These are phyloP conservation scores for Boletus smithii DNA, from an alignment of 1,284 basidiomycete genomes.

Conservation along the genomic window DNA sequence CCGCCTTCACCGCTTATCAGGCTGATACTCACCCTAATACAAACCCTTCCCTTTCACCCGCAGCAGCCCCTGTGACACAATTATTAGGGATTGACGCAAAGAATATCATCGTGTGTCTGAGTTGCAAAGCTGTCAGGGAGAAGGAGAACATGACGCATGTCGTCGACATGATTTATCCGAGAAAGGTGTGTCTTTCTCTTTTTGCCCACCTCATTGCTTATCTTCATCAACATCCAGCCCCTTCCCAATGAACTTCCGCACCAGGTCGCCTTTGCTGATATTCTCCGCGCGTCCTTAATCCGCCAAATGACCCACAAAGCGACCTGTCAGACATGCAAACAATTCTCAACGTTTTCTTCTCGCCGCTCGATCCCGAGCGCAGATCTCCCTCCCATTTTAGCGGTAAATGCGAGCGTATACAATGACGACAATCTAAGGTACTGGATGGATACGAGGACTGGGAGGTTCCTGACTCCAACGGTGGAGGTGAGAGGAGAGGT, in stretches of 20 bases:
- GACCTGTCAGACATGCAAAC: conserved; percentile 81
- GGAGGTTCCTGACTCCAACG: conserved; percentile 50
- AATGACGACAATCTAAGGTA: conserved; percentile 72
- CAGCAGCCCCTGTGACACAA: conserved; percentile 71
- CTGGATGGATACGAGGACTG: conserved; percentile 66
- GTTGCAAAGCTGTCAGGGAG: conserved; percentile 67
- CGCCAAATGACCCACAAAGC: conserved; percentile 84
- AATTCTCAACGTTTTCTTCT: conserved; percentile 70
- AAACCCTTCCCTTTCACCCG: conserved; percentile 34
- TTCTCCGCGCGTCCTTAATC: conserved; percentile 76
- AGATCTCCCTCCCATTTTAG: conserved; percentile 83
- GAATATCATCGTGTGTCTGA: conserved; percentile 72
- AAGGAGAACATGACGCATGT: conserved; percentile 78
- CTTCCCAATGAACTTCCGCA: conserved; percentile 50
- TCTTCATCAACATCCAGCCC: conserved; percentile 24
- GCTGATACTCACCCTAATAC: conserved; percentile 12
- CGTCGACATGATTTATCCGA: conserved; percentile 87
- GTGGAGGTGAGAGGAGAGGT: conserved; percentile 57
- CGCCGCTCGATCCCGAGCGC: conserved; percentile 64
- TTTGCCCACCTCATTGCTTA: neutral
- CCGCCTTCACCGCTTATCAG: too few relatives aligned
- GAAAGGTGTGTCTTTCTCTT: conserved; percentile 54
- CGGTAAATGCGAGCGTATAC: conserved; percentile 82
- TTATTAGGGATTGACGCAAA: conserved; percentile 75
- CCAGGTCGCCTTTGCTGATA: conserved; percentile 60